Evolutionary conservation across 768 basidiomycete genomes (phyloP).

Genomic region (Chlorophyllum brunneum): DNA sequence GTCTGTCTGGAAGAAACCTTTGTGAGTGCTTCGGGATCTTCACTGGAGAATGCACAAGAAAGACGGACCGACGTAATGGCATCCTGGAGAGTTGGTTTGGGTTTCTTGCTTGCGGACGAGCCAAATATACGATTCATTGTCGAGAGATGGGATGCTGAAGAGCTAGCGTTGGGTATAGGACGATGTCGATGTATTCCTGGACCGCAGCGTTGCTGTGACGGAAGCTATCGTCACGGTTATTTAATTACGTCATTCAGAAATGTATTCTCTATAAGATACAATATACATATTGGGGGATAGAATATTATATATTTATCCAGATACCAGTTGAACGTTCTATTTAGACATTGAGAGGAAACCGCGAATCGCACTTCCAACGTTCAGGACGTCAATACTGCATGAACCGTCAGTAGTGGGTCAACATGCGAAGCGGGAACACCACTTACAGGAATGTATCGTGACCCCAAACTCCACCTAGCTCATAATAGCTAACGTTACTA

Average conservation of each 20-base stretch:
- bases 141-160: background rate
- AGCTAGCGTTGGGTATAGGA: background rate
- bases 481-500: constrained; percentile 87
- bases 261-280: no score
- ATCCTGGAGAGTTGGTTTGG: constrained; percentile 83
- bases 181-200: no score
- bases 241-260: constrained; percentile 5
- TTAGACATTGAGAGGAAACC: constrained; percentile 65
- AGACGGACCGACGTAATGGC: constrained; percentile 81
- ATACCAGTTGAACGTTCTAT: background rate
- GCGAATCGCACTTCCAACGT: constrained; percentile 87
- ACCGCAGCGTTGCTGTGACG: background rate
- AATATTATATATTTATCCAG: background rate
- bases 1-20: constrained; percentile 64
- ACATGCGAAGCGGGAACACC: background rate
- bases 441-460: constrained; percentile 95
- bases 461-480: constrained; percentile 98
- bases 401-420: constrained; percentile 5
- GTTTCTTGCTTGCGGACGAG: constrained; percentile 68
- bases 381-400: constrained; percentile 73
- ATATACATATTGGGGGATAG: background rate
- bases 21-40: background rate
- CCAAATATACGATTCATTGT: constrained; percentile 88
- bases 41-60: background rate
- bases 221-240: background rate